These are phyloP conservation scores for Rhizopus sp. DNA, from an alignment of 371 early-diverging fungal genomes.

Conservation along the genomic window DNA sequence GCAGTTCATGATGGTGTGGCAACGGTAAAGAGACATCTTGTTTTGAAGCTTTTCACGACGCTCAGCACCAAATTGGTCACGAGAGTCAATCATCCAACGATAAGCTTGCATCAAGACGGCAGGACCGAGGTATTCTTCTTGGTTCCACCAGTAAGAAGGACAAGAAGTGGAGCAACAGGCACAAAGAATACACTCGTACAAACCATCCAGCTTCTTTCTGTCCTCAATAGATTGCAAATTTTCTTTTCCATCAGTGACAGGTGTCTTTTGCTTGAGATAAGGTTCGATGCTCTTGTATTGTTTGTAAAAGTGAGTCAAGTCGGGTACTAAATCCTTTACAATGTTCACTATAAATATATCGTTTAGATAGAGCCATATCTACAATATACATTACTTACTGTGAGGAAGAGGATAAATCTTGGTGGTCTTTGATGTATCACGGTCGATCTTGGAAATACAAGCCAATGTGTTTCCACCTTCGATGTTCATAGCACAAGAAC, in stretches of 20 bases:
- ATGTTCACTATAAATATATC: constrained; percentile 63
- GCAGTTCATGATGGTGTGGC: constrained; percentile 99
- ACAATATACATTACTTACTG: constrained; percentile 55
- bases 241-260: constrained; percentile 72
- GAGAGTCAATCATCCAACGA: constrained; percentile 97
- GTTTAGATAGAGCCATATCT: neutral
- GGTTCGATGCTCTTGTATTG: constrained; percentile 97
- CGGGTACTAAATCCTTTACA: constrained; percentile 87
- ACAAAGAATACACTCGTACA: constrained; percentile 97
- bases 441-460: constrained; percentile 87
- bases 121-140: constrained; percentile 93
- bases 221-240: constrained; percentile 91
- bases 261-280: constrained; percentile 85
- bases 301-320: constrained; percentile 94
- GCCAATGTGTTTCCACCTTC: constrained; percentile 94
- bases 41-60: constrained; percentile 91
- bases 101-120: constrained; percentile 96
- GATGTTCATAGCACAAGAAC: constrained; percentile 98
- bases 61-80: constrained; percentile 91
- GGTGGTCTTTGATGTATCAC: constrained; percentile 60
- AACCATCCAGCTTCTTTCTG: constrained; percentile 95
- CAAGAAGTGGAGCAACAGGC: constrained; percentile 97
- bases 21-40: constrained; percentile 94
- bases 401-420: constrained; percentile 97
- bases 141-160: constrained; percentile 98